Conservation (phyloP, 768 basidiomycete species). For the Solioccasus polychromus region DNA sequence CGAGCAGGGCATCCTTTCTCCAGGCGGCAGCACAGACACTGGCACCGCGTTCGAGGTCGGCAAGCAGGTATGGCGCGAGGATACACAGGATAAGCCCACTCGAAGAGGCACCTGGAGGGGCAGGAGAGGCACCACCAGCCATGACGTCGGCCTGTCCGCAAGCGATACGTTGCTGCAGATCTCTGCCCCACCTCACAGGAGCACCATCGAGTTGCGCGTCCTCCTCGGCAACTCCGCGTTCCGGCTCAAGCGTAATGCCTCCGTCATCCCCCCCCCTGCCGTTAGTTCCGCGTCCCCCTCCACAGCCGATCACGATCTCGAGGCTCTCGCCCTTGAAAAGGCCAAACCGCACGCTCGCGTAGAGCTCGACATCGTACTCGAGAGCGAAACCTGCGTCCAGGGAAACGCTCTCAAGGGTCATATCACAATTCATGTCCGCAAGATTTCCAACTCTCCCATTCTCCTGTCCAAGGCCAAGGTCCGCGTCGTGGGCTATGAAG, state of each 20-base stretch:
- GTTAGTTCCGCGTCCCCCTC: constrained; percentile 4
- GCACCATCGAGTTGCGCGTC: constrained; percentile 54
- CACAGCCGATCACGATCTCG: constrained; percentile 11
- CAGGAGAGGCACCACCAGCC: constrained; percentile 5
- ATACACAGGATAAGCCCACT: background rate
- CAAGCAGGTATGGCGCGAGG: constrained; percentile 23
- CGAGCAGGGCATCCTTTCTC: constrained; percentile 29
- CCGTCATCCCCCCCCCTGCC: constrained; percentile 34
- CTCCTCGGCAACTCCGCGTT: constrained; percentile 62
- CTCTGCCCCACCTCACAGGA: constrained; percentile 47
- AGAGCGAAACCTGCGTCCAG: constrained; percentile 75
- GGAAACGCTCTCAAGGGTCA: constrained; percentile 70
- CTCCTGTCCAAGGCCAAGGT: constrained; percentile 74
- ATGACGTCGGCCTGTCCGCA: constrained; percentile 37
- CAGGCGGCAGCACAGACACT: constrained; percentile 26
- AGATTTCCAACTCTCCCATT: constrained; percentile 48
- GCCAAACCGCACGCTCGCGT: constrained; percentile 73
- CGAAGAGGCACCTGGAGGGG: constrained; percentile 18
- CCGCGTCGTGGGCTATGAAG: constrained; percentile 83
- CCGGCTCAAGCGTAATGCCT: constrained; percentile 52
- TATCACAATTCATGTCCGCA: constrained; percentile 62
- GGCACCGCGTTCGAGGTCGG: constrained; percentile 14
- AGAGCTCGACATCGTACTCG: constrained; percentile 76
- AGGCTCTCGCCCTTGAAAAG: constrained; percentile 58
- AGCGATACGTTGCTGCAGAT: constrained; percentile 52